Base-by-base conservation (phyloP, 495 filamentous ascomycete genomes). In the Hypoxylon lienhwacheense region DNA sequence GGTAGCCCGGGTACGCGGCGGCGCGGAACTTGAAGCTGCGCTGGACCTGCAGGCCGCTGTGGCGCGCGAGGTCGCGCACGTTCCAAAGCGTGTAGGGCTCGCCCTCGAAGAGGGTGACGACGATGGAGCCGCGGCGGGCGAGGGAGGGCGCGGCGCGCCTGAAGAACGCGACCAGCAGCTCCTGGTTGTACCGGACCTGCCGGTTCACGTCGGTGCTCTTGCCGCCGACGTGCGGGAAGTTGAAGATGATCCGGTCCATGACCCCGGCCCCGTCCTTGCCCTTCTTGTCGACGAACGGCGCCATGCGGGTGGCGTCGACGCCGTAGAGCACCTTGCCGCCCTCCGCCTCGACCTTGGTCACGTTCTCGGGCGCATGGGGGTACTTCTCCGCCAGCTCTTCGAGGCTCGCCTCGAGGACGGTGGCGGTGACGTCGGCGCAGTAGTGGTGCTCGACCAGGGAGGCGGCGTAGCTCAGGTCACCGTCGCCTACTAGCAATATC, bases 81-180 rank as follows among this genome's bases (percentile, higher is more conserved):
- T 97, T 95, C 93, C 93, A 98, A 7, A 96, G 77, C 6, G 88
- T 90, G 68, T 98, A 98, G 1, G 92, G 93, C 64, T 92, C 84
- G 29, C 86, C 87, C 69, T 96, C 91, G 66, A 98, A 97, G 4
- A 97, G 68, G 1, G 91, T 95, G 1, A 97, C 84, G 14, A 96
- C 64, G 32, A 97, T 86, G 28, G 81, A 82, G 2, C 90, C 89
- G 5, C 63, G 66, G n/a, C 63, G 74, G 37, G 64, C 73, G 16
- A 66, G 59, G 2, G 68, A 69, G 14, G 68, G 66, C 21, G 69
- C 59, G 5, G 75, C 83, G 6, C 80, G 73, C 53, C 79, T 77
- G 74, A 97, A 96, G 69, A 95, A 95, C 4, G 74, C 77, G 7
- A 95, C 88, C 1, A 97, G 77, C 22, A 97, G 76, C 65, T 91